These are phyloP conservation scores for Amaranthus cruentus DNA, from an alignment of 148 eudicot genomes.

Conservation along the genomic window DNA sequence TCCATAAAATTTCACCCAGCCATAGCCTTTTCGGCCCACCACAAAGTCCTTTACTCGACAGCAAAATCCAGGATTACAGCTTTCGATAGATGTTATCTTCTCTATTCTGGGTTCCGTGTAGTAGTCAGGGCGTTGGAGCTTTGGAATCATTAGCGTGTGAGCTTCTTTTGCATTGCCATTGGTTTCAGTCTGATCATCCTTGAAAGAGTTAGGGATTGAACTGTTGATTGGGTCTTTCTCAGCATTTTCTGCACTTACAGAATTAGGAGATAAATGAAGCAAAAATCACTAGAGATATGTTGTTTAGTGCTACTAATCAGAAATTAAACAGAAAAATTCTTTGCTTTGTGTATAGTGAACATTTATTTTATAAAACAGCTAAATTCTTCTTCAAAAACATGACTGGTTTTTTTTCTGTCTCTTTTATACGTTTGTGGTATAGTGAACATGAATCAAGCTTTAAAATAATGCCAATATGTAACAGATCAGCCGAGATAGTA, in stretches of 20 bases:
- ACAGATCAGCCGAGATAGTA: too few species aligned
- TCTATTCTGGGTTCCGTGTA: constrained; percentile 47
- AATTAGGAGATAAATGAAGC: background rate
- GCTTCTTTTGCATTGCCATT: background rate
- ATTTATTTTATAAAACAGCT: background rate
- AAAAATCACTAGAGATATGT: background rate
- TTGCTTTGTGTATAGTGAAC: background rate
- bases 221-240: constrained; percentile 12
- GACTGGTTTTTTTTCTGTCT: background rate
- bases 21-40: constrained; percentile 62
- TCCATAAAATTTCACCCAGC: constrained; percentile 57
- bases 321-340: background rate
- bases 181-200: background rate
- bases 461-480: too few species aligned
- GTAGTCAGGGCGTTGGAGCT: constrained; percentile 45
- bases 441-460: too few species aligned
- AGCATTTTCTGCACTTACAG: constrained; percentile 4
- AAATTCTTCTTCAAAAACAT: background rate
- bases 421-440: too few species aligned
- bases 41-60: constrained; percentile 60
- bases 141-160: constrained; percentile 36
- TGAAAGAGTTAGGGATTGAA: background rate
- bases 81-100: constrained; percentile 45
- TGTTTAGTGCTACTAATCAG: background rate
- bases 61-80: constrained; percentile 47